Conservation (phyloP, 208 protist species). For the Acanthamoeba triangularis region DNA sequence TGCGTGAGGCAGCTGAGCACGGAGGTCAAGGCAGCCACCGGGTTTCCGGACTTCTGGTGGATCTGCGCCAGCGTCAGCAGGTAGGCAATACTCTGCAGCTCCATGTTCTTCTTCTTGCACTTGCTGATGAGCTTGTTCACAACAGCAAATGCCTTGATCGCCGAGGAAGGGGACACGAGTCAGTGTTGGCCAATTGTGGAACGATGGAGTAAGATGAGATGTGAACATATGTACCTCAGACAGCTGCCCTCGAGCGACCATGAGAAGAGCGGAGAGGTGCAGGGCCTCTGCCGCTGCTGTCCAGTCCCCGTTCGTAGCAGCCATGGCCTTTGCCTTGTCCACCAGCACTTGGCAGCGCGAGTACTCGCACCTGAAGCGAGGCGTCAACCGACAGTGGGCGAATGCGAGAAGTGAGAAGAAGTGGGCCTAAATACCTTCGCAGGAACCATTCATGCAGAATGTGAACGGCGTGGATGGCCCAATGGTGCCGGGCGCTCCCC, state of each 20-base stretch:
- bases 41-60: constrained; percentile 31
- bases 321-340: constrained; percentile 64
- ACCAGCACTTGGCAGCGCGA: constrained; percentile 59
- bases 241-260: constrained; percentile 15
- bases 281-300: constrained; percentile 25
- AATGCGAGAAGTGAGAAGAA: neutral
- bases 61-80: constrained; percentile 57
- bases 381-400: neutral
- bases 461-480: constrained; percentile 30
- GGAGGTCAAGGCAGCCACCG: constrained; percentile 24
- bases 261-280: constrained; percentile 17
- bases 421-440: neutral
- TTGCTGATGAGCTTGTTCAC: constrained; percentile 28
- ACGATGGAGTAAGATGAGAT: neutral
- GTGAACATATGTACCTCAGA: neutral
- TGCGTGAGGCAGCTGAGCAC: constrained; percentile 71
- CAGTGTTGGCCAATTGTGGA: neutral
- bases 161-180: neutral
- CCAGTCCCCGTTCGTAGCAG: constrained; percentile 38
- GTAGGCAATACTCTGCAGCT: constrained; percentile 47
- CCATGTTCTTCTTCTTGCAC: constrained; percentile 70
- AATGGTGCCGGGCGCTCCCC: constrained; percentile 1
- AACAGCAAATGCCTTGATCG: neutral
- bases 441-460: constrained; percentile 75
- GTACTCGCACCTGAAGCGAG: constrained; percentile 32